These are phyloP conservation scores for Penicillium sp. DNA, from an alignment of 2,329 filamentous ascomycete species.

Conservation along the genomic window DNA sequence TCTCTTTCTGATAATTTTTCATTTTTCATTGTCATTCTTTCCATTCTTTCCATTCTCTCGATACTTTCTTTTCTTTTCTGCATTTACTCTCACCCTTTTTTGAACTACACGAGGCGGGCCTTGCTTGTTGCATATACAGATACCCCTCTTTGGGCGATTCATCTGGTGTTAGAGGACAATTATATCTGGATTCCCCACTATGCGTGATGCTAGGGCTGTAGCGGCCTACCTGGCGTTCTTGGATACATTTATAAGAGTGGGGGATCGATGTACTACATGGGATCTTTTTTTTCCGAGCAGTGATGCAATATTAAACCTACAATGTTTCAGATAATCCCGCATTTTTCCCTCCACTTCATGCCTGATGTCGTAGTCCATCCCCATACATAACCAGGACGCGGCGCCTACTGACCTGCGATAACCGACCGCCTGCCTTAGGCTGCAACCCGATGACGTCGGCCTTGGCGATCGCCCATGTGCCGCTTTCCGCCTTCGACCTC, in stretches of 20 bases:
- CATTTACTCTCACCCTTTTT: slow-evolving; percentile 6
- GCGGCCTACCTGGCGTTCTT: slow-evolving; percentile 21
- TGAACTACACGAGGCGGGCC: slow-evolving; percentile 21
- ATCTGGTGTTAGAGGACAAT: slow-evolving; percentile 31
- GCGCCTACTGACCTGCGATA: too few relatives aligned
- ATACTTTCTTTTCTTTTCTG: background rate
- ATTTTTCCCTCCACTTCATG: background rate
- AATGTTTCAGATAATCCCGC: background rate
- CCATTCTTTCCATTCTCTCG: slow-evolving; percentile 6
- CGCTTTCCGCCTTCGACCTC: slow-evolving; percentile 15
- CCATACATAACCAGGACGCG: background rate
- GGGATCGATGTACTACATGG: background rate
- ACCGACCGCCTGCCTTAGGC: background rate
- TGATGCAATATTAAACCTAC: background rate
- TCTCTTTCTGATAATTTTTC: slow-evolving; percentile 11
- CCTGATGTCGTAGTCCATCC: background rate
- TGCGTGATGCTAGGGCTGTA: slow-evolving; percentile 10
- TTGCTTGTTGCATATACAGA: slow-evolving; percentile 29
- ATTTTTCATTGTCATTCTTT: background rate
- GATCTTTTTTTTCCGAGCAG: background rate
- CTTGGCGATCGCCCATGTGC: slow-evolving; percentile 34
- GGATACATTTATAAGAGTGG: slow-evolving; percentile 13
- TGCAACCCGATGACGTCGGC: slow-evolving; percentile 21
- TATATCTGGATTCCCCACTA: slow-evolving; percentile 15
- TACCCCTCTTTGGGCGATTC: slow-evolving; percentile 28